Conservation (phyloP, 371 early-diverging fungal genomes). For the Saksenaea oblongispora region DNA sequence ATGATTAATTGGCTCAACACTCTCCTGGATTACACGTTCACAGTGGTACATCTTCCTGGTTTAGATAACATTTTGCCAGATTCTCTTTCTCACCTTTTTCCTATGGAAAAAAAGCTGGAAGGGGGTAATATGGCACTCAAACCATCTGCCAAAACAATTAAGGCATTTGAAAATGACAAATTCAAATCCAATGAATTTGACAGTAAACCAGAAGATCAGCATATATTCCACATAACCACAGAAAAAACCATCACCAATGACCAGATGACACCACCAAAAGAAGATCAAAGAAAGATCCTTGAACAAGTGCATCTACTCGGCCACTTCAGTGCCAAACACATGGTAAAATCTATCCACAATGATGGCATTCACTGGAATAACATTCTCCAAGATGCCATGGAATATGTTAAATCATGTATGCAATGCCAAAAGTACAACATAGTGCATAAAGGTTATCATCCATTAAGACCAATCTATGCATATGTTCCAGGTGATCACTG, state of each 20-base stretch:
- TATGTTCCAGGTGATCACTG: slow-evolving; percentile 17
- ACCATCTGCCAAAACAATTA: neutral
- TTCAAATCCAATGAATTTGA: neutral
- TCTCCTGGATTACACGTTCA: slow-evolving; percentile 23
- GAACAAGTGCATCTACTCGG: neutral
- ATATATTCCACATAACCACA: neutral
- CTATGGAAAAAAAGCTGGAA: neutral
- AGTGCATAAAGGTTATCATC: slow-evolving; percentile 12
- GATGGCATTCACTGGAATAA: slow-evolving; percentile 1
- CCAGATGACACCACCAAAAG: neutral
- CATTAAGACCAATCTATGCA: slow-evolving; percentile 12
- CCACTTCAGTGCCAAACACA: neutral
- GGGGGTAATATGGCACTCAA: neutral
- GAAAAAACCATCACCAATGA: neutral
- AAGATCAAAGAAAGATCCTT: neutral
- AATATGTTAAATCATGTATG: slow-evolving; percentile 6
- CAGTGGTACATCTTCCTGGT: slow-evolving; percentile 20
- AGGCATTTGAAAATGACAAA: no score
- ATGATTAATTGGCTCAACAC: slow-evolving; percentile 28
- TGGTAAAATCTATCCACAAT: neutral
- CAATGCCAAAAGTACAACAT: slow-evolving; percentile 19
- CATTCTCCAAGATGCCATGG: slow-evolving; percentile 7
- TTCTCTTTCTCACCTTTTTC: neutral
- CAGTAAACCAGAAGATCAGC: neutral
- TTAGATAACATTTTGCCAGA: slow-evolving; percentile 12